phyloP scores from a whole-genome alignment of 2,329 filamentous ascomycete genomes.

The Ceratocystis smalleyi region DNA sequence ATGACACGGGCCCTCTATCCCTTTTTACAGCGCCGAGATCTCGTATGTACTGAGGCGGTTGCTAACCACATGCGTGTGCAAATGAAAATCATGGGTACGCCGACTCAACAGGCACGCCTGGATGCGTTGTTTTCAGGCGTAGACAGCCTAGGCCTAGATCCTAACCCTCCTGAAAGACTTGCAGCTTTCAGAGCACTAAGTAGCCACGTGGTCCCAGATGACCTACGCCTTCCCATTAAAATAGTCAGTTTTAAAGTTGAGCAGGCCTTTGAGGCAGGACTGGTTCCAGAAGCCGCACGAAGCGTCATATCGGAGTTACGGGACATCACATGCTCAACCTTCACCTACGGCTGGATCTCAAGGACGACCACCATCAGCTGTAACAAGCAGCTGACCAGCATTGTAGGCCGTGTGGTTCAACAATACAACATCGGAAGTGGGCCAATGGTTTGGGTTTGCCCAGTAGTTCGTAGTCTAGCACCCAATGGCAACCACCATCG shows the following conservation, averaged over 20 bases:
- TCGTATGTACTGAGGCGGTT: conserved; percentile 1
- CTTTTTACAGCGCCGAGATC: neutral
- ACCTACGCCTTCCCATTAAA: conserved; percentile 1
- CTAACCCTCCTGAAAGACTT: neutral
- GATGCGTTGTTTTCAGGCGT: neutral
- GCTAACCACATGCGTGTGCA: conserved; percentile 5
- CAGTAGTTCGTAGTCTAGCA: conserved; percentile 3
- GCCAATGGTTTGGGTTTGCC: conserved; percentile 5
- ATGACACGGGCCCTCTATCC: conserved; percentile 1
- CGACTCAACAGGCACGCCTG: neutral
- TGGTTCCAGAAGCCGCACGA: neutral
- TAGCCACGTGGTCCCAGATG: neutral
- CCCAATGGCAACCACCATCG: conserved; percentile 1
- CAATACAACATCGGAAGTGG: neutral
- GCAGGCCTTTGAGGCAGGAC: neutral
- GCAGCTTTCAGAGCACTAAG: neutral
- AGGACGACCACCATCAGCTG: conserved; percentile 1
- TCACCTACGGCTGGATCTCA: conserved; percentile 3
- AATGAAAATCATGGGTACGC: conserved; percentile 8
- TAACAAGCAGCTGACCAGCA: conserved; percentile 3
- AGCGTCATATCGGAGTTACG: neutral
- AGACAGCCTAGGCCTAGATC: neutral
- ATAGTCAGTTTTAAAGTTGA: neutral
- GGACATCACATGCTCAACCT: conserved; percentile 4
- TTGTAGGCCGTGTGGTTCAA: conserved; percentile 6